Conservation (phyloP, 139 green algal genomes). For the Microglena sp. region DNA sequence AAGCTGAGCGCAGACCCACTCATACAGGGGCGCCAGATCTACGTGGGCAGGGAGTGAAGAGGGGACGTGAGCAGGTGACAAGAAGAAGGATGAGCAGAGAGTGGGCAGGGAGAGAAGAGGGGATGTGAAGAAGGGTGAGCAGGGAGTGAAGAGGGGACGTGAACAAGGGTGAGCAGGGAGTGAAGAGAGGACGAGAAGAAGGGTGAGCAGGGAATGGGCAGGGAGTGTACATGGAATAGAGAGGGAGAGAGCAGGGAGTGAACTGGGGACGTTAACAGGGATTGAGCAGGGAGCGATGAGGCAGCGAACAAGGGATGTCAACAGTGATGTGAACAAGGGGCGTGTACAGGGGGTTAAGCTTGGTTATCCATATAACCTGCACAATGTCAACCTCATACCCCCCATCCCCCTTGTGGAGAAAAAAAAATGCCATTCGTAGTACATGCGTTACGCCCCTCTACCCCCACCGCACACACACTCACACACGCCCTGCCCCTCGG, state of each 20-base stretch:
- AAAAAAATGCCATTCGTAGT: too few relatives aligned
- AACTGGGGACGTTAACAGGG: too few relatives aligned
- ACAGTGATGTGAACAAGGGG: too few relatives aligned
- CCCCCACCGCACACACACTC: too few relatives aligned
- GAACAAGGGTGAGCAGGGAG: not conserved
- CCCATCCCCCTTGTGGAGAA: too few relatives aligned
- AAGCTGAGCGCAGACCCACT: constrained; percentile 57
- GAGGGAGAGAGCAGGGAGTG: too few relatives aligned
- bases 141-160: not conserved
- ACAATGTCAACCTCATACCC: too few relatives aligned
- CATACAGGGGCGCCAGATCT: constrained; percentile 66
- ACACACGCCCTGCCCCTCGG: too few relatives aligned
- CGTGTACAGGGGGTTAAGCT: too few relatives aligned
- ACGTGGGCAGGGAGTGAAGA: not conserved
- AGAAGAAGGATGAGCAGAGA: not conserved
- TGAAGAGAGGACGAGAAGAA: not conserved
- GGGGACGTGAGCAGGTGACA: not conserved
- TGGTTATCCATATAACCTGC: too few relatives aligned
- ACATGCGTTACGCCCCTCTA: too few relatives aligned
- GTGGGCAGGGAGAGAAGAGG: not conserved
- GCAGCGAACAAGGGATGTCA: constrained; percentile 15
- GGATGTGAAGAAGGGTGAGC: not conserved
- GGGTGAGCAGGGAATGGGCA: not conserved
- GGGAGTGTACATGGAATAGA: not conserved
- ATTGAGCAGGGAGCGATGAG: not conserved